Evolutionary conservation across 345 rosid species (phyloP).

Genomic region (Camelina sativa): DNA sequence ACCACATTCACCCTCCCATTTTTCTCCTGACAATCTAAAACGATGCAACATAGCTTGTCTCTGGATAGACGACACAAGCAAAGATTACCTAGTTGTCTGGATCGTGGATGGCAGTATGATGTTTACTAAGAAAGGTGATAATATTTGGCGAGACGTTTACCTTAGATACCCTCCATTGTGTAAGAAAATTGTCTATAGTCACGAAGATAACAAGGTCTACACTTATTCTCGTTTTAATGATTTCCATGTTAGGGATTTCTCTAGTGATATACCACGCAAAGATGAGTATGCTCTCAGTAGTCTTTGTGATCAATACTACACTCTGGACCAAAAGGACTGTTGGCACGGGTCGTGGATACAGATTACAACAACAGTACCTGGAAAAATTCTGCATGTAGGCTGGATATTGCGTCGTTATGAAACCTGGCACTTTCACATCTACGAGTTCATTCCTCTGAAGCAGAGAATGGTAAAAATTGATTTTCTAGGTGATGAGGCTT

Average conservation of each 20-base stretch:
- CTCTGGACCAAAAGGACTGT: no score
- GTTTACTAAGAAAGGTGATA: not conserved
- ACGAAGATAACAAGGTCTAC: slow-evolving; percentile 18
- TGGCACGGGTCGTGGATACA: not conserved
- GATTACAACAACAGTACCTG: slow-evolving; percentile 2
- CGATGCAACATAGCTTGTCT: no score
- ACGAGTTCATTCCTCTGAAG: not conserved
- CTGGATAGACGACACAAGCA: slow-evolving; percentile 10
- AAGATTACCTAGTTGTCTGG: slow-evolving; percentile 17
- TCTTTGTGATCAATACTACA: no score
- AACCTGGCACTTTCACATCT: not conserved
- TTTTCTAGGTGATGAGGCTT: not conserved
- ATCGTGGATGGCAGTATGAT: not conserved
- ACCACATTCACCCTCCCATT: not conserved
- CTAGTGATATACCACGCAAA: not conserved
- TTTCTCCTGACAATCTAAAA: no score
- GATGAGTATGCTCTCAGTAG: no score
- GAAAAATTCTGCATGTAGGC: not conserved
- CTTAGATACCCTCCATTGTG: no score
- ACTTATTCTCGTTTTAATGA: rapidly evolving
- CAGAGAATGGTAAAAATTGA: not conserved
- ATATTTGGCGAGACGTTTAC: no score
- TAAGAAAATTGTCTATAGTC: not conserved
- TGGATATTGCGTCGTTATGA: no score
- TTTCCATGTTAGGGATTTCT: slow-evolving; percentile 19